phyloP scores from a whole-genome alignment of 441 rosid species.

The Eruca vesicaria region DNA sequence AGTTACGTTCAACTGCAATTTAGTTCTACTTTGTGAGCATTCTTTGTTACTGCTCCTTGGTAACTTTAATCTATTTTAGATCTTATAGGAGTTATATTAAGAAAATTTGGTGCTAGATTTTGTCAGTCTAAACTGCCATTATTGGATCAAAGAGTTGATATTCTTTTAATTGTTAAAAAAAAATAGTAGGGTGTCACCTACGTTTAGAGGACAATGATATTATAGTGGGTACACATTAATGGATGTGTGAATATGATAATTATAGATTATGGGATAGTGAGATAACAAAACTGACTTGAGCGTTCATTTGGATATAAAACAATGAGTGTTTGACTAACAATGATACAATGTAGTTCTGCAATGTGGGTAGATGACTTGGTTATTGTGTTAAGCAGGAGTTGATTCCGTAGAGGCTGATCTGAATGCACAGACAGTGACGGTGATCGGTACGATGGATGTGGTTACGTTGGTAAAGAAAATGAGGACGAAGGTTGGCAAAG shows the following conservation, averaged over 20 bases:
- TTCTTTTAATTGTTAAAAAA: neutral
- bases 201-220: neutral
- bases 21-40: neutral
- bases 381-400: slow-evolving; percentile 53
- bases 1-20: neutral
- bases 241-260: neutral
- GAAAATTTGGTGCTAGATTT: neutral
- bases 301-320: neutral
- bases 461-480: slow-evolving; percentile 86
- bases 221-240: neutral
- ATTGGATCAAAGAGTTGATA: slow-evolving; percentile 2
- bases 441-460: slow-evolving; percentile 81
- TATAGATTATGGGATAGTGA: neutral
- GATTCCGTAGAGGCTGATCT: slow-evolving; percentile 89
- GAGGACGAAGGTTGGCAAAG: slow-evolving; percentile 96
- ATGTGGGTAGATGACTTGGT: neutral
- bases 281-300: neutral
- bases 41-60: neutral
- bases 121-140: neutral
- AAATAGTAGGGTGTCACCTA: neutral
- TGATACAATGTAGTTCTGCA: neutral
- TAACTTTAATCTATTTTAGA: neutral
- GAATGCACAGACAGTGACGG: slow-evolving; percentile 89
- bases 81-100: neutral
- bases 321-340: neutral